Evolutionary conservation across 257 asterid species (phyloP), one percentile per base, ranked within the genome.

Genomic region (Vinca minor): DNA sequence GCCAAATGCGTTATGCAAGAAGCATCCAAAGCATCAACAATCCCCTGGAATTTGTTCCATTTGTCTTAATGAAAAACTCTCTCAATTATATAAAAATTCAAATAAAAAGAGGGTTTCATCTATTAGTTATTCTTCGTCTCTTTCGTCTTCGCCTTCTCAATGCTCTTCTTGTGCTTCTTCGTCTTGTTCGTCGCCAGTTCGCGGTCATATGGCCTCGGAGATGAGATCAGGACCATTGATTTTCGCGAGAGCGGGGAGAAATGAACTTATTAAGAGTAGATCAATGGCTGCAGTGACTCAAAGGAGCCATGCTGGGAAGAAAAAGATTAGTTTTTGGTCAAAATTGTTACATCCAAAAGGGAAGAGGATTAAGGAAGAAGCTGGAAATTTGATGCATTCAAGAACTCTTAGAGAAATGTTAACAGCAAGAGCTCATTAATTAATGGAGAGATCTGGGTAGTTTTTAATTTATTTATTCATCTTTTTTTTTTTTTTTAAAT

Each of bases 41-140:
- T 81, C 87, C 0, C 93, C 95, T 0, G 96, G 96, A 0, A 91
- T 89, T 32, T 89, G 96, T 59, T 83, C 96, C 3, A 35, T 83
- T 42, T 89, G 96, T 50, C 80, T 89, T 0, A 66, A 39, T 4
- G 85, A 89, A 57, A 86, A 80, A 55, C 96, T 89, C 67, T 52
- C 78, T 1, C 60, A 66, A 18, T 31, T 84, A 35, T 63, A 26
- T 4, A 44, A 66, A 35, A 35, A 32, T 5, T 63, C 85, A 9
- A 73, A 57, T 28, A 66, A 63, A 0, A 64, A 32, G 0, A 47
- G 57, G n/a, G 31, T 31, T 8, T 17, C 21, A 8, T 49, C 15
- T 26, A 50, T 67, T 25, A 45, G 66, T 1, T 60, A 81, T 3
- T 75, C 85, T 0, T 79, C 81, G 3, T 79, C 91, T 2, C 67